Conservation (phyloP, 2,329 filamentous ascomycete species). For the Colletotrichum sp. region DNA sequence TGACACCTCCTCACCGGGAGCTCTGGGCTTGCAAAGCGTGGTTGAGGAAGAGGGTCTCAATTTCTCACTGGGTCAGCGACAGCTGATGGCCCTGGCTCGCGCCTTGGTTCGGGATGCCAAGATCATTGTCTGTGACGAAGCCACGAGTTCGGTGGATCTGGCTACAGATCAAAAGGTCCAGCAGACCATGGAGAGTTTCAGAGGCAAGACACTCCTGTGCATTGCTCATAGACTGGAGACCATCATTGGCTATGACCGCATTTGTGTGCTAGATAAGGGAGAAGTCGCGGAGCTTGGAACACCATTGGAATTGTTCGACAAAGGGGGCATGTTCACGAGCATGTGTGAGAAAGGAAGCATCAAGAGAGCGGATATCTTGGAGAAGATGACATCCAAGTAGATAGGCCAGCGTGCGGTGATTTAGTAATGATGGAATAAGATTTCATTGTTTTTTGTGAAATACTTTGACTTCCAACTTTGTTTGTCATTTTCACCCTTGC, state of each 20-base stretch:
- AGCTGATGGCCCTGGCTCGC: constrained; percentile 69
- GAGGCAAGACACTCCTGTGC: constrained; percentile 65
- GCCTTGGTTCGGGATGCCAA: constrained; percentile 68
- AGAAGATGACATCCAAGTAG: background rate
- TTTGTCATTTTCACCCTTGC: no score
- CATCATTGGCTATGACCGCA: constrained; percentile 75
- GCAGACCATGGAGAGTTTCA: constrained; percentile 61
- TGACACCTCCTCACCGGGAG: constrained; percentile 39
- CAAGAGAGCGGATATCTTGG: background rate
- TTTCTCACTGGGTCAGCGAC: constrained; percentile 25
- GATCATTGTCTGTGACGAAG: constrained; percentile 74
- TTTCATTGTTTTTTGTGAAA: background rate
- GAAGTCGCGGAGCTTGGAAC: constrained; percentile 71
- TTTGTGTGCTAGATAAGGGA: constrained; percentile 76
- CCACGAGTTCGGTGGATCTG: constrained; percentile 73
- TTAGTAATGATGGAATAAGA: background rate
- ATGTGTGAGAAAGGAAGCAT: constrained; percentile 57
- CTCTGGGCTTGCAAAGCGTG: constrained; percentile 59
- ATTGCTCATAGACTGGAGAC: constrained; percentile 66
- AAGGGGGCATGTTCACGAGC: constrained; percentile 65
- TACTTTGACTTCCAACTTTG: background rate
- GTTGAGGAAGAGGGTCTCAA: constrained; percentile 68
- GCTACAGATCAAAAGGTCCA: constrained; percentile 54
- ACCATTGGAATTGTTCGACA: constrained; percentile 64
- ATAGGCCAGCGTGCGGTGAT: background rate